Conservation (phyloP, 2,329 filamentous ascomycete genomes). For the Diaporthe aspalathi region DNA sequence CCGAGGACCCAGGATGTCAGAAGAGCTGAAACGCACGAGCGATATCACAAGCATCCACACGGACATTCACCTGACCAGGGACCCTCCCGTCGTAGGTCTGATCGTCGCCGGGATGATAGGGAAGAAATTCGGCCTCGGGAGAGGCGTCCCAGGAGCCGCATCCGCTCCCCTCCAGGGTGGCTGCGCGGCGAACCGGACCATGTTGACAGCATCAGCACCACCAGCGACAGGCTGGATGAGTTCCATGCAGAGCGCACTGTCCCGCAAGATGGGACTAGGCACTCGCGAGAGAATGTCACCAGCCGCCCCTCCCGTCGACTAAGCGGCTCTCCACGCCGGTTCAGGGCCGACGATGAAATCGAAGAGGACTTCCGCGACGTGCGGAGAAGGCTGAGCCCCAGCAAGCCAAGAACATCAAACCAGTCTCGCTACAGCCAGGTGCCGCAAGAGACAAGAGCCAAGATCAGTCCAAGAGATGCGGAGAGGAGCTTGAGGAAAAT, state of each 20-base stretch:
- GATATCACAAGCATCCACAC: conserved; percentile 33
- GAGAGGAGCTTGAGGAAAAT: conserved; percentile 4
- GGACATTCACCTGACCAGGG: conserved; percentile 24
- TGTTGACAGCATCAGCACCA: neutral
- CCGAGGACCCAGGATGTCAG: neutral
- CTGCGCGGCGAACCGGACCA: neutral
- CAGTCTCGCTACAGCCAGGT: conserved; percentile 2
- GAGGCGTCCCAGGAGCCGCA: neutral
- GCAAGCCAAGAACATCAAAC: neutral
- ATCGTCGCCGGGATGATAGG: neutral
- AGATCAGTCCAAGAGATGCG: neutral
- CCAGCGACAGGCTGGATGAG: neutral
- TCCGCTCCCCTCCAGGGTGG: neutral
- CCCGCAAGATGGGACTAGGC: neutral
- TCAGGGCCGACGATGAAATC: neutral
- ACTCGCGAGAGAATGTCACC: conserved; percentile 11
- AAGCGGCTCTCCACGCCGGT: conserved; percentile 1
- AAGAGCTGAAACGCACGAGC: conserved; percentile 22
- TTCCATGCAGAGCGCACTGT: conserved; percentile 3
- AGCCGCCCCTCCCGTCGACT: conserved; percentile 14
- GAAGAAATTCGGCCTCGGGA: neutral
- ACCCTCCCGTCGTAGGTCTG: neutral
- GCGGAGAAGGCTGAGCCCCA: conserved; percentile 4
- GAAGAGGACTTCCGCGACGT: conserved; percentile 7
- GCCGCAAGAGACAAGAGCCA: neutral